Conservation (phyloP, 345 rosid genomes). For the Syzygium jambos region DNA sequence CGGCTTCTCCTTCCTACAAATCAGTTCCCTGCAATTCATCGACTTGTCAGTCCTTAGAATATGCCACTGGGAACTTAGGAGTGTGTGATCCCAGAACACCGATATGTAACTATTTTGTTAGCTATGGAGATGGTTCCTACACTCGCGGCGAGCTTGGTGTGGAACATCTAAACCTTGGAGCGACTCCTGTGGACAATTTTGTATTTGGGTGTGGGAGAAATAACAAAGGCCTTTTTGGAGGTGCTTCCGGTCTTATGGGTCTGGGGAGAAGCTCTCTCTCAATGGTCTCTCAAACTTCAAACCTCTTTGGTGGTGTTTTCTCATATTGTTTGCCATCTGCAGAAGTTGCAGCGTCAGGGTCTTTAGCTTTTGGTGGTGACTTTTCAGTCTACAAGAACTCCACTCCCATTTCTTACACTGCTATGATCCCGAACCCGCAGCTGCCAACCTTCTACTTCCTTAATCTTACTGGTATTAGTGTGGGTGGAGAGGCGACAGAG, state of each 20-base stretch:
- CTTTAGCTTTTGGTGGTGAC: constrained; percentile 56
- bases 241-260: constrained; percentile 86
- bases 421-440: constrained; percentile 47
- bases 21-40: constrained; percentile 59
- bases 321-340: constrained; percentile 82
- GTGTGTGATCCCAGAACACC: constrained; percentile 21
- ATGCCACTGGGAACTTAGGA: constrained; percentile 41
- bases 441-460: constrained; percentile 67
- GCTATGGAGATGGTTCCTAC: constrained; percentile 87
- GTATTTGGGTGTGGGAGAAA: constrained; percentile 79
- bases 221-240: constrained; percentile 75
- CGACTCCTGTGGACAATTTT: constrained; percentile 25
- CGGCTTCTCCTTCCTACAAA: constrained; percentile 49
- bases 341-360: constrained; percentile 56
- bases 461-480: constrained; percentile 56
- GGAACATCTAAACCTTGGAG: constrained; percentile 45
- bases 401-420: constrained; percentile 58
- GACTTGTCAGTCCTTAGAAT: constrained; percentile 46
- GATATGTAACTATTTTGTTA: constrained; percentile 56
- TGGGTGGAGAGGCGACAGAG: constrained; percentile 49
- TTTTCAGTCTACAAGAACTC: constrained; percentile 48
- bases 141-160: constrained; percentile 63
- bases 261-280: constrained; percentile 71
- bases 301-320: constrained; percentile 56
- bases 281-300: constrained; percentile 50